A percentile compares a stretch with the other conserved stretches of the same genome.
Evolutionary conservation across 2,329 filamentous ascomycete genomes (phyloP).

Genomic region (Pseudogymnoascus sp.): DNA sequence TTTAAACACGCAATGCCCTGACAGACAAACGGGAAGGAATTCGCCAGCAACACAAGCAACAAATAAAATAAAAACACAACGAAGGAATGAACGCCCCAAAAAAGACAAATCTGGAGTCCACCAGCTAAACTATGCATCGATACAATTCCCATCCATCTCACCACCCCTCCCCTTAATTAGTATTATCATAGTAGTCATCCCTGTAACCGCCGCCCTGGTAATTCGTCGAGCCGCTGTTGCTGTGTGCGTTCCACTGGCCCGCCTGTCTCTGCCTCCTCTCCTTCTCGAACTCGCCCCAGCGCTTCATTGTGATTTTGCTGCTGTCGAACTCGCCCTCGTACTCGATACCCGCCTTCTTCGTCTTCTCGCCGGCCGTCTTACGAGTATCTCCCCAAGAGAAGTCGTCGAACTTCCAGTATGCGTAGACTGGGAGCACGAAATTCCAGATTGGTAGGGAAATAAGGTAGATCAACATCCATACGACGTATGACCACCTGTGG

Average conservation of each 20-base stretch:
- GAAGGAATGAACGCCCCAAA: slow-evolving; percentile 3
- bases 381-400: slow-evolving; percentile 98
- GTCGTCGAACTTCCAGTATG: slow-evolving; percentile 99
- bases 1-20: slow-evolving; percentile 2
- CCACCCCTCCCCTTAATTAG: neutral
- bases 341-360: slow-evolving; percentile 78
- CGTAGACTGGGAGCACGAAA: slow-evolving; percentile 86
- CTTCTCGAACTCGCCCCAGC: slow-evolving; percentile 94
- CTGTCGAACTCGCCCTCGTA: slow-evolving; percentile 95
- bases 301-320: slow-evolving; percentile 98
- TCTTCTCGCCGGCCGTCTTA: slow-evolving; percentile 86
- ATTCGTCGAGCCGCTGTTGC: neutral
- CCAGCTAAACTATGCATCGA: slow-evolving; percentile 6
- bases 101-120: neutral
- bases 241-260: neutral
- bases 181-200: slow-evolving; percentile 11
- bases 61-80: neutral
- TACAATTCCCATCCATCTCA: neutral
- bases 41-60: neutral
- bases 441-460: slow-evolving; percentile 94
- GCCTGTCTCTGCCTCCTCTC: slow-evolving; percentile 38
- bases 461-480: slow-evolving; percentile 97
- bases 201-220: neutral
- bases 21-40: slow-evolving; percentile 2
- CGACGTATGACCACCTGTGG: slow-evolving; percentile 82